Evolutionary conservation across 2,329 filamentous ascomycete genomes (phyloP), one percentile per base, ranked within the genome.

Genomic region (Trichoderma simmonsii): DNA sequence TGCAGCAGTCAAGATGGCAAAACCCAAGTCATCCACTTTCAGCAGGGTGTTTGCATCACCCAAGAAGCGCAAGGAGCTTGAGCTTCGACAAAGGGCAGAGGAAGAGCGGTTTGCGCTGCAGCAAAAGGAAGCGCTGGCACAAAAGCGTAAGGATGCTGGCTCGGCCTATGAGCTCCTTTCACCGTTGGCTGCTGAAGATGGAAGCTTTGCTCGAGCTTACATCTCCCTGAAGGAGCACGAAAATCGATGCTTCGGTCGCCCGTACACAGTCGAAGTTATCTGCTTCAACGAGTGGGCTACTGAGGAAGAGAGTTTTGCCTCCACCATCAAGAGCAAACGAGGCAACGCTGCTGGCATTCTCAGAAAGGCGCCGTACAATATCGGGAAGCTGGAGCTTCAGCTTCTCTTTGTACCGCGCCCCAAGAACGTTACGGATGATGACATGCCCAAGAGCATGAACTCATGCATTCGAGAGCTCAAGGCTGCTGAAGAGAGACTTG

Each of bases 361-460:
- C 56, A 91, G 96, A 72, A 90, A 92, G 67, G 95, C 96, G 14
- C 96, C 96, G n/a, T 99, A 99, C 85, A 94, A 95, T 82, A 90
- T 99, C 78, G 96, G 95, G 75, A 97, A 97, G 83, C 87, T 99
- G 70, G 93, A 97, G 80, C 86, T 99, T 51, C 96, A 99, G 83
- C 88, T 99, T 9, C 86, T 99, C 15, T 99, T 97, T 78, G 94
- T 99, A 1, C 96, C 96, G 0, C 94, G 95, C 77, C 95, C 96
- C 5, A 95, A 93, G 85, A 92, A 92, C 59, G 87, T 91, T 34
- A 90, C 90, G 64, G 96, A 98, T 75, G 95, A 98, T 18, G 95
- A 98, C 76, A 98, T 99, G 94, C 96, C 96, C 70, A 98, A 98
- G 90, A 98, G 95, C 85, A 97, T 99, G 95, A 97, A 96, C 82